Base-by-base conservation (phyloP, 306 rosid species). In the Lathyrus sativus region DNA sequence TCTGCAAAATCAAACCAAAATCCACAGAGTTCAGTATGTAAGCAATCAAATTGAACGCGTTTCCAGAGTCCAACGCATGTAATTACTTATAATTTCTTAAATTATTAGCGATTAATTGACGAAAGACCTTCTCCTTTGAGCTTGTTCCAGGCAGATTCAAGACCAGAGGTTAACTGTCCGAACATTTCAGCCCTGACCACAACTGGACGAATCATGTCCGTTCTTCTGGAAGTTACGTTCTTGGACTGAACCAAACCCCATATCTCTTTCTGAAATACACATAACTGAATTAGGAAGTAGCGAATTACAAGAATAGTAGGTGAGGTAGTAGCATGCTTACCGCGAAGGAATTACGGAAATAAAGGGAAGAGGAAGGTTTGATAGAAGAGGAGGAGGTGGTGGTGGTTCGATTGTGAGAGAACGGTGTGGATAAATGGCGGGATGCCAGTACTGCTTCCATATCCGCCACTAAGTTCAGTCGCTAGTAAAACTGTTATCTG, bases 111-210 rank as follows among this genome's bases (percentile, higher is more conserved):
- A 33, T 35, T 35, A 35, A 35, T 7, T 7, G 9, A 35, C 6
- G 7, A 6, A 38, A 26, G 39, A 78, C 99, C 99, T 93, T 90
- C 97, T 79, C 99, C 97, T 70, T 80, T 93, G 85, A 93, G 97
- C 76, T 90, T 93, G 86, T 74, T 90, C 99, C 99, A 90, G 33
- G 99, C 97, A 35, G 96, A 45, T 75, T 93, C 99, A 49, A 93
- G 93, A 31, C 99, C 96, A 69, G 88, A 84, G 0, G 99, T 85
- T 72, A 93, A 78, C 55, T 93, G 99, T 24, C 97, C 97, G 56
- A 93, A 93, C 99, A 93, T 93, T 71, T 93, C 99, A 41, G 99
- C 97, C 72, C 92, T 81, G 11, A 93, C 88, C 17, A 86, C 29
- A 35, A 84, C 57, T 2, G 90, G 86, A 44, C 85, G 87, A 82